Evolutionary conservation across 139 green algal genomes (phyloP), one percentile per base, ranked within the genome.

Genomic region (Nannochloris sp.): DNA sequence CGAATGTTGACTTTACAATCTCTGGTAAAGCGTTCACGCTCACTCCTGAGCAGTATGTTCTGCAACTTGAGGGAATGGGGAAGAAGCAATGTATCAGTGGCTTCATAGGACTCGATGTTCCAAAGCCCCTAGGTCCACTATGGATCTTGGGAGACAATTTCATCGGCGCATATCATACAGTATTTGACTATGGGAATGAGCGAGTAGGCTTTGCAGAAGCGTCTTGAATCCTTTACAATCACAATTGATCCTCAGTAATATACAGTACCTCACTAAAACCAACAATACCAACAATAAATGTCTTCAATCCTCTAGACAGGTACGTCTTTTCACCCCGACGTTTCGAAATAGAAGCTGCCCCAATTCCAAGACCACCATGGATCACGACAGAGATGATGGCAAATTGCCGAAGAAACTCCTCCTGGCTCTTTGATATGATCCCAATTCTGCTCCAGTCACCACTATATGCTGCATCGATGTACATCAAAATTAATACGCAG

Each of bases 141-240:
- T 99, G 93, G 93, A 97, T 97, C 62, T 72, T 99, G 68, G 93
- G 92, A 0, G 91, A 96, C 62, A 79, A 95, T 29, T 97, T 97
- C 78, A 69, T 98, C 8, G 91, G 88, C 2, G 75, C 81, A 3
- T 99, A 96, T 75, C 88, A 99, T 83, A 94, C 90, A 7, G 82
- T 96, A 0, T 99, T 95, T 66, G 92, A 99, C 60, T 85, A 84
- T 34, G 93, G 88, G 55, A 83, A 90, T 34, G 66, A 76, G 53
- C 76, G 91, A 8, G 72, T 98, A 0, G 93, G 93, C 37, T 97
- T 98, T 76, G 93, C 93, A 3, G 66, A 82, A 12, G 78, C 91
- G 12, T 61, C 72, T 8, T 79, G 48, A 65, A 23, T 40, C 46
- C 15, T 25, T 21, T 53, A 53, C 46, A 18, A 15, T 50, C 16